A percentile compares a stretch with the other conserved stretches of the same genome.
phyloP scores from a whole-genome alignment of 495 filamentous ascomycete species.

The Hypoxylon lienhwacheense region DNA sequence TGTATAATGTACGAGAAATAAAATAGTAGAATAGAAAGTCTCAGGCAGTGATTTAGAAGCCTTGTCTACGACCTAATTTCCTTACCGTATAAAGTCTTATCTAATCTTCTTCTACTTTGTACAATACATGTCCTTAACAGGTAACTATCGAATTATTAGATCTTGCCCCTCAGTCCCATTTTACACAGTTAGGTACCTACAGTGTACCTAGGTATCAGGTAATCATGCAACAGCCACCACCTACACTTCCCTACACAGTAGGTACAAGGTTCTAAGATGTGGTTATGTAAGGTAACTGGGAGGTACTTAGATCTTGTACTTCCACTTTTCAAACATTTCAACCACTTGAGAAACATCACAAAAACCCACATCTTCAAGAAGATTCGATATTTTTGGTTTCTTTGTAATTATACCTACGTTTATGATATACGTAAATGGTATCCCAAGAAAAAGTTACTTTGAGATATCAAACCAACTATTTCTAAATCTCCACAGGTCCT shows the following conservation, averaged over 20 bases:
- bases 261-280: no score
- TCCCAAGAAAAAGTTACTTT: slow-evolving; percentile 3
- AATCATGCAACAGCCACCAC: no score
- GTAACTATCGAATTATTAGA: slow-evolving; percentile 2
- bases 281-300: no score
- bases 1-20: neutral
- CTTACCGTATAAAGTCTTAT: neutral
- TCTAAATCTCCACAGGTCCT: slow-evolving; percentile 18
- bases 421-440: slow-evolving; percentile 21
- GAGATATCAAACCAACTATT: slow-evolving; percentile 16
- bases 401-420: no score
- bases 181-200: no score
- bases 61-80: slow-evolving; percentile 4
- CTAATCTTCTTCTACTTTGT: neutral
- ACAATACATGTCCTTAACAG: neutral
- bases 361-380: slow-evolving; percentile 2
- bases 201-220: no score
- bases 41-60: slow-evolving; percentile 13
- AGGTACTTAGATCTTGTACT: no score
- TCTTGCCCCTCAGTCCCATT: neutral
- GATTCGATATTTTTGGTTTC: no score
- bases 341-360: no score
- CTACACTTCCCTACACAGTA: no score
- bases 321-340: no score
- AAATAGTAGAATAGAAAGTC: neutral